phyloP scores from a whole-genome alignment of 192 early-diverging fungal species.

The Coemansia sp. region DNA sequence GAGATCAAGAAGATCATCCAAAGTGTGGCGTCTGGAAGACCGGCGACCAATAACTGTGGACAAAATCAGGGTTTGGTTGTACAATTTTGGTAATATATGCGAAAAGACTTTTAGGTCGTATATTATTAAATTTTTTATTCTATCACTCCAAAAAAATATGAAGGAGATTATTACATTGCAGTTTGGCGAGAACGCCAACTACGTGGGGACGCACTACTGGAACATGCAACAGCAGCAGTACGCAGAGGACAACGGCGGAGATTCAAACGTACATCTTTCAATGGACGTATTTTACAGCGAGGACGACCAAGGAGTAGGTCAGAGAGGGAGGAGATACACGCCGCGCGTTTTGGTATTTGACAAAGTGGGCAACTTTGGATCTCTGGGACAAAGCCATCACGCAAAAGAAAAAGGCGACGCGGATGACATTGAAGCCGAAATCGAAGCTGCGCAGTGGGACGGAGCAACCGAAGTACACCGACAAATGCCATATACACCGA shows the following conservation, averaged over 20 bases:
- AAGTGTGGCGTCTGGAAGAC: not conserved
- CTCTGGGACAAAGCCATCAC: slow-evolving; percentile 14
- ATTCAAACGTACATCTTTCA: slow-evolving; percentile 36
- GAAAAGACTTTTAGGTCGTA: too few species aligned
- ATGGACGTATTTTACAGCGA: slow-evolving; percentile 59
- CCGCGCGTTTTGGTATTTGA: slow-evolving; percentile 85
- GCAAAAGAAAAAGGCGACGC: slow-evolving; percentile 22
- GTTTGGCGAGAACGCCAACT: slow-evolving; percentile 85
- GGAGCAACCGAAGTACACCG: slow-evolving; percentile 39
- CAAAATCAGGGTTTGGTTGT: not conserved
- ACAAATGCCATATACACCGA: slow-evolving; percentile 18
- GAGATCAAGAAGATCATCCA: not conserved
- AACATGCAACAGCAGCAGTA: slow-evolving; percentile 60
- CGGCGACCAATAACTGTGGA: not conserved
- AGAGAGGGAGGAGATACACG: slow-evolving; percentile 62
- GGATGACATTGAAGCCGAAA: slow-evolving; percentile 8
- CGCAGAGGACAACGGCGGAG: slow-evolving; percentile 58
- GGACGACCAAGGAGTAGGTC: slow-evolving; percentile 3
- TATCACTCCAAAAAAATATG: slow-evolving; percentile 48
- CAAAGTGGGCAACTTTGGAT: slow-evolving; percentile 64
- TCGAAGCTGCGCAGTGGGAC: slow-evolving; percentile 27
- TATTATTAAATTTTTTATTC: not conserved
- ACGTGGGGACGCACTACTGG: slow-evolving; percentile 92
- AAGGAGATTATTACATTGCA: slow-evolving; percentile 92
- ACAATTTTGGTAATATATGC: not conserved